A percentile compares a stretch with the other conserved stretches of the same genome.
Evolutionary conservation across 306 rosid genomes (phyloP).

Genomic region (Castanea mollissima): DNA sequence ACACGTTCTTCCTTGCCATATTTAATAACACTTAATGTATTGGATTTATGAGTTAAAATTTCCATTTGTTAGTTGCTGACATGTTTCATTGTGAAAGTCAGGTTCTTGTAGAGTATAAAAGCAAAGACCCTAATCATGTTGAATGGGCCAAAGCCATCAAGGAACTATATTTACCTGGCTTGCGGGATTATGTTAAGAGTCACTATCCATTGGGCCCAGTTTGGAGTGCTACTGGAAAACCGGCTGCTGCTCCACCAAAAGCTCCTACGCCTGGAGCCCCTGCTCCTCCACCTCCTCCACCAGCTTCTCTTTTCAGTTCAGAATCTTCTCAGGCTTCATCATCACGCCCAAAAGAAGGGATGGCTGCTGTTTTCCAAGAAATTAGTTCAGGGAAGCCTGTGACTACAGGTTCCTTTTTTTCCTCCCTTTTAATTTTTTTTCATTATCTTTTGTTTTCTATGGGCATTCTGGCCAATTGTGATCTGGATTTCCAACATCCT

Average conservation of each 20-base stretch:
- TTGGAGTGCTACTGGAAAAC: constrained; percentile 81
- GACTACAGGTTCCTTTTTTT: constrained; percentile 56
- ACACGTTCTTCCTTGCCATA: not conserved
- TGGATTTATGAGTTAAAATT: not conserved
- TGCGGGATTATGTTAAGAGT: constrained; percentile 87
- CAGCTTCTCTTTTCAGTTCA: constrained; percentile 81
- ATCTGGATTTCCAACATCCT: constrained; percentile 14
- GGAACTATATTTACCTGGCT: constrained; percentile 89
- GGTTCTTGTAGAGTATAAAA: constrained; percentile 89
- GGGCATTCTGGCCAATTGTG: constrained; percentile 12
- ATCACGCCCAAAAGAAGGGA: constrained; percentile 76
- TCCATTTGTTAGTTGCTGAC: constrained; percentile 13
- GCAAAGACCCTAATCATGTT: constrained; percentile 87
- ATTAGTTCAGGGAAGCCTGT: constrained; percentile 61
- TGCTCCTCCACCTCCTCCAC: constrained; percentile 83
- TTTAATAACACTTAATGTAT: not conserved
- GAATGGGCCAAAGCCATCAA: constrained; percentile 98
- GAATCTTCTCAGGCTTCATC: constrained; percentile 82
- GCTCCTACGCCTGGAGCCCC: constrained; percentile 60
- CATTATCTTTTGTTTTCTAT: constrained; percentile 4
- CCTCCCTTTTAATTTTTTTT: not conserved
- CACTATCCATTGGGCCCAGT: constrained; percentile 86
- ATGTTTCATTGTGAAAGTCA: constrained; percentile 30
- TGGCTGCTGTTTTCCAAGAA: constrained; percentile 92
- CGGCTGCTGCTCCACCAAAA: constrained; percentile 51